Base-by-base conservation (phyloP, 768 basidiomycete genomes). In the Candolleomyces efflorescens region DNA sequence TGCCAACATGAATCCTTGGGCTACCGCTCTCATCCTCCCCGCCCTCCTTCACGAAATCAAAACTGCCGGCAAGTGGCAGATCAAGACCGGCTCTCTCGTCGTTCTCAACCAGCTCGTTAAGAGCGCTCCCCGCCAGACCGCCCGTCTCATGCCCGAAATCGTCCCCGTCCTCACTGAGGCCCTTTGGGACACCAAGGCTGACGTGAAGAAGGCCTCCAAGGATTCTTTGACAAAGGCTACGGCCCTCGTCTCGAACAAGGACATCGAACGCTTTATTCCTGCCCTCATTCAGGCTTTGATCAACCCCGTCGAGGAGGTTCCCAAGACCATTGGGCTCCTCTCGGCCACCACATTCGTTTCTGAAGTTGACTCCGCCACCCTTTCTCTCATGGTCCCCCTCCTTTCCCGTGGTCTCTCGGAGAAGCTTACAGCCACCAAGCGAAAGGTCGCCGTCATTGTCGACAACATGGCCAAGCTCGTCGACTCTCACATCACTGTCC, bases 381-480 rank as follows among this genome's bases (percentile, higher is more conserved):
- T 98, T 64, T 97, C 95, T 66, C 86, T 98, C 64, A 97, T 98
- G 93, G 95, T 95, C 59, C 95, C 95, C 68, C 87, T 98, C 18
- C 79, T 98, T 55, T 84, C 92, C 59, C 92, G 95, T 81, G 95
- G 95, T 85, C 82, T 96, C 62, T 82, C 74, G 62, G 95, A 98
- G 82, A 96, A 96, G 78, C 82, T 94, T 60, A 97, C 95, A 53
- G 87, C 95, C 62, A 96, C 87, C 64, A 97, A 97, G 83, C 94
- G 95, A 64, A 96, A 95, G 78, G 95, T 97, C 68, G 94, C 93
- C 67, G 95, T 98, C 67, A 98, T 98, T 63, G 82, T 90, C 69
- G 95, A 98, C 79, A 98, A 97, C 85, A 98, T 98, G 95, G 74
- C 95, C 69, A 97, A 97, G 79, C 87, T 98, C 68, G 95, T 98